Conservation (phyloP, 805 yeast species). For the Barnettozyma populi region DNA sequence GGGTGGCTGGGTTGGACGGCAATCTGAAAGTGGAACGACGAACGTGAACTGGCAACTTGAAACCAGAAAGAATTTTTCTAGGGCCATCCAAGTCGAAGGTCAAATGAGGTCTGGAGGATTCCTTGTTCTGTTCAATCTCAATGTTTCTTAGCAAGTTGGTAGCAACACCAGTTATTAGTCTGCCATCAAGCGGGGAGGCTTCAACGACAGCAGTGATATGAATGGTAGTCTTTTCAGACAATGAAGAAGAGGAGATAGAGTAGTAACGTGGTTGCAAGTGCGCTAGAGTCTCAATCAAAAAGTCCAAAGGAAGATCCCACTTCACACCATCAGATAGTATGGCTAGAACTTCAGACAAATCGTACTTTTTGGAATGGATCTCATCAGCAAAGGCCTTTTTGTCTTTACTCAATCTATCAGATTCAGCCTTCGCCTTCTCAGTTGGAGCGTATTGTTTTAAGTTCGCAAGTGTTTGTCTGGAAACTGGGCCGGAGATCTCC, state of each 20-base stretch:
- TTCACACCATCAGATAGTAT: constrained; percentile 52
- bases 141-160: constrained; percentile 81
- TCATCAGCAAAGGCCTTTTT: constrained; percentile 62
- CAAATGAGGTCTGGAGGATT: constrained; percentile 38
- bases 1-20: constrained; percentile 78
- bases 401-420: constrained; percentile 51
- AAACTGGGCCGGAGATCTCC: constrained; percentile 89
- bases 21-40: constrained; percentile 93
- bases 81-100: constrained; percentile 83
- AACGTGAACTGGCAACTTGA: constrained; percentile 81
- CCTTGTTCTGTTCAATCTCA: constrained; percentile 51
- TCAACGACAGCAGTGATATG: constrained; percentile 94
- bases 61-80: constrained; percentile 41
- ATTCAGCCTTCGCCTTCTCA: constrained; percentile 39
- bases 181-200: constrained; percentile 25
- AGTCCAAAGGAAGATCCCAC: constrained; percentile 88
- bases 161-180: constrained; percentile 64
- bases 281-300: constrained; percentile 74
- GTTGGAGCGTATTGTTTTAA: constrained; percentile 80
- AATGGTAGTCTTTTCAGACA: constrained; percentile 65
- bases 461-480: constrained; percentile 76
- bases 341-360: constrained; percentile 71
- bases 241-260: constrained; percentile 88
- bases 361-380: constrained; percentile 56
- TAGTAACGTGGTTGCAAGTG: constrained; percentile 91